Percentiles rank a stretch among this genome's conserved stretches.
Conservation (phyloP, 257 asterid species). For the Eucommia ulmoides region DNA sequence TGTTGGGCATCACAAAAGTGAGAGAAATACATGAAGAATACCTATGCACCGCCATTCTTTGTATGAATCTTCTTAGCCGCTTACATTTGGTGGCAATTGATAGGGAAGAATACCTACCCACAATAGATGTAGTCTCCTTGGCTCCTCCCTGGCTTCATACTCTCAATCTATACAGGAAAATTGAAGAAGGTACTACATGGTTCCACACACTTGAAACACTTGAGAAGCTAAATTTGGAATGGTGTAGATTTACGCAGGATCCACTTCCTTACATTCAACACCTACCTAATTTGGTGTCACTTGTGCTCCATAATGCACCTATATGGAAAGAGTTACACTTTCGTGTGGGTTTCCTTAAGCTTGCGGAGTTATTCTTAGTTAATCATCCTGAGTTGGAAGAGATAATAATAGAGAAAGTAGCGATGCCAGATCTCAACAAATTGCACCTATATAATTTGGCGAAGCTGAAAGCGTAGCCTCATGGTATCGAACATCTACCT, state of each 20-base stretch:
- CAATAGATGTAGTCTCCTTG: background rate
- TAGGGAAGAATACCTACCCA: background rate
- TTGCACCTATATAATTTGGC: constrained; percentile 3
- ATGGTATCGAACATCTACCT: constrained; percentile 13
- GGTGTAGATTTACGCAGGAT: background rate
- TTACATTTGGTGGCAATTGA: background rate
- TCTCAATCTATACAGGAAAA: background rate
- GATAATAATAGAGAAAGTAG: background rate
- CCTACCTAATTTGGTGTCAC: background rate
- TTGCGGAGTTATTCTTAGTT: too few species aligned
- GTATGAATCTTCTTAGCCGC: background rate
- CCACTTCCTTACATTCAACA: background rate
- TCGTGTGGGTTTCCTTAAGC: background rate
- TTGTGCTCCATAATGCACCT: background rate
- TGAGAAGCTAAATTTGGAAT: background rate
- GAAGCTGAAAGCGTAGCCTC: constrained; percentile 13
- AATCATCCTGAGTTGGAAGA: background rate
- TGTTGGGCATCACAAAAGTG: background rate
- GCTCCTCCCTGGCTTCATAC: background rate
- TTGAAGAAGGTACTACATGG: background rate
- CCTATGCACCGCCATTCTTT: background rate
- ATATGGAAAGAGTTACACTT: background rate
- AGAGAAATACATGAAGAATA: background rate
- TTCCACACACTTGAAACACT: background rate
- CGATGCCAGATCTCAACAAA: background rate